A percentile compares a stretch with the other conserved stretches of the same genome.
Evolutionary conservation across 2,329 filamentous ascomycete genomes (phyloP).

Genomic region (Eutypa lata): DNA sequence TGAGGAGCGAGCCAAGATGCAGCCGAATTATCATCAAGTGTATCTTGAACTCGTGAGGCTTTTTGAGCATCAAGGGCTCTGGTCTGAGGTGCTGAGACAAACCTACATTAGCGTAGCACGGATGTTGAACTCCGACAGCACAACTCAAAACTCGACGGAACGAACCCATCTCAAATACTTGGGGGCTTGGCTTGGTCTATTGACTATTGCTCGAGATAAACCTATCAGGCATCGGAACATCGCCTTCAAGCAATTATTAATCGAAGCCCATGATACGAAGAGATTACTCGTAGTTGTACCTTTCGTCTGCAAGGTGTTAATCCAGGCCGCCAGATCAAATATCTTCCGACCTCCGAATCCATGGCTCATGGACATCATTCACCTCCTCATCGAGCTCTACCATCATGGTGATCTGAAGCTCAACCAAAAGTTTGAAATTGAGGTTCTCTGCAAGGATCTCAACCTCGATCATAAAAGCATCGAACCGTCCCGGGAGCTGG

Average conservation of each 20-base stretch:
- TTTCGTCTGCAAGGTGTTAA: constrained; percentile 93
- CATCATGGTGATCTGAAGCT: constrained; percentile 90
- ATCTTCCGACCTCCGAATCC: constrained; percentile 95
- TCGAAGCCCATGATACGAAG: constrained; percentile 92
- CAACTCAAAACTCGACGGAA: constrained; percentile 79
- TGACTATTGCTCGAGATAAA: constrained; percentile 90
- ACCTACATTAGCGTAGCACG: constrained; percentile 84
- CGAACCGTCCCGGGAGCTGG: constrained; percentile 81
- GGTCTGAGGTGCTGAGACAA: constrained; percentile 87
- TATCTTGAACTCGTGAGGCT: constrained; percentile 87
- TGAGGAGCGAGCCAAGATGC: constrained; percentile 92
- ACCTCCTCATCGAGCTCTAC: constrained; percentile 88
- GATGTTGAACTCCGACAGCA: constrained; percentile 86
- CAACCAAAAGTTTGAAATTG: constrained; percentile 97
- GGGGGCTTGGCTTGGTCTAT: constrained; percentile 85
- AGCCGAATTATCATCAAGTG: constrained; percentile 92
- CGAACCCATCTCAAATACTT: constrained; percentile 89
- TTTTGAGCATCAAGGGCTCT: constrained; percentile 75
- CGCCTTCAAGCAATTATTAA: constrained; percentile 90
- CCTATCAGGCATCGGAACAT: constrained; percentile 96
- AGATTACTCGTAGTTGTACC: constrained; percentile 89
- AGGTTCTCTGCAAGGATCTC: constrained; percentile 91
- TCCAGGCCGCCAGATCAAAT: constrained; percentile 78
- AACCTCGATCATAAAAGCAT: constrained; percentile 90
- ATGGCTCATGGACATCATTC: constrained; percentile 95